Evolutionary conservation across 768 basidiomycete species (phyloP), one percentile per base, ranked within the genome.

Genomic region (Mrakia frigida): DNA sequence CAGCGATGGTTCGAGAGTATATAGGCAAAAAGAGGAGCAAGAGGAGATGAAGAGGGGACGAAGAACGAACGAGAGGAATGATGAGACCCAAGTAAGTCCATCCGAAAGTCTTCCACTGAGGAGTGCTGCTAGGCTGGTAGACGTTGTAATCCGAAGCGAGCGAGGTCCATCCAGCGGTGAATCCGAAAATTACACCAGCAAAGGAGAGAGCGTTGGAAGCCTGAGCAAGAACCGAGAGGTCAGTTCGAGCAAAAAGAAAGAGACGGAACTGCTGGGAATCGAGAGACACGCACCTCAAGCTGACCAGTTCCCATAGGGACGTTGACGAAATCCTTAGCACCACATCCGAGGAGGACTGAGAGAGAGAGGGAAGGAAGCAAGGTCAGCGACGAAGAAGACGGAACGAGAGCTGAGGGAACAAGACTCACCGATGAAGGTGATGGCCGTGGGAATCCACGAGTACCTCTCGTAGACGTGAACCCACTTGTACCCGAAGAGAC

Each of bases 371-470:
- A 35, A 37, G 61, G 61, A 63, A 28, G 75, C 63, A 78, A 71
- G 39, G 71, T 65, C 7, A 73, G 46, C 46, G 76, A 46, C 7
- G 71, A 78, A 56, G 25, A 6, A 28, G n/a, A 56, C 56, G 25
- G 18, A 25, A 0, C 56, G 0, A 25, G 56, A 56, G 10, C 28
- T 2, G 6, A 28, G 56, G 23, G 25, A 1, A 18, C 10, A 43
- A 71, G 53, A 73, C 76, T 78, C 74, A 84, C 56, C 82, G 78
- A 84, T 75, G 81, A 85, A 84, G 73, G 83, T 83, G 79, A 86
- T 82, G 69, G 83, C 82, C 41, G 84, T 83, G 52, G 86, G 85
- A 74, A 86, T 83, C 81, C 84, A 86, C 11, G 84, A 81, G 79
- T 82, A 75, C 41, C 68, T 69, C 74, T 75, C 74, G 67, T 73